Base-by-base conservation (phyloP, 2,329 filamentous ascomycete species). In the Tolypocladium ovalisporum region DNA sequence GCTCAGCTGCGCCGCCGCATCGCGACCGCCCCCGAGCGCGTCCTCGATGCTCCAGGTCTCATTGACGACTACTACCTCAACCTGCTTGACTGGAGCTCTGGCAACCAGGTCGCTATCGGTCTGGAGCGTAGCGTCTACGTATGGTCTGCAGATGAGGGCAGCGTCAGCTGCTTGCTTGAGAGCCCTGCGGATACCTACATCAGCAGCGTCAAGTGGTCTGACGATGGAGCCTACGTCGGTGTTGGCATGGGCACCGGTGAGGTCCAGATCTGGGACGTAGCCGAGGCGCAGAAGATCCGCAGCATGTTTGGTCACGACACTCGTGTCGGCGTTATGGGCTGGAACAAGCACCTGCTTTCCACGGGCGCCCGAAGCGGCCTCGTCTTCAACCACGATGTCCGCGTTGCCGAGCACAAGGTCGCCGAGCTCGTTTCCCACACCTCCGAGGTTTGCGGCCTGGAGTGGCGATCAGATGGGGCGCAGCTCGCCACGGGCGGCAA, bases 41-140 rank as follows among this genome's bases (percentile, higher is more conserved):
- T 99, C 17, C 84, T 99, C 32, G 94, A 99, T 74, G 94, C 94
- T 5, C 94, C 94, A 7, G 94, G 93, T 57, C 84, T 99, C 56
- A 88, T 97, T 60, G 94, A 99, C 68, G 94, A 99, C 77, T 99
- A 97, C 82, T 99, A 99, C 73, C 88, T 99, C 66, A 99, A 99
- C 79, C 82, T 99, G 42, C 85, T 99, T 32, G 94, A 99, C 78
- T 99, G 94, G 94, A 96, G 92, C 70, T 94, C 91, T 8, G 87
- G 89, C 60, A 99, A 99, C 79, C 94, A 99, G 74, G 93, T 99
- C 56, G 94, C 94, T 54, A 97, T 99, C 70, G 94, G 93, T 58
- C 85, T 99, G 15, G 94, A 97, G 78, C 91, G 93, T 64, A 96
- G 88, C 65, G 94, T 99, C 66, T 99, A 99, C 68, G 89, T 99